phyloP scores from a whole-genome alignment of 345 rosid genomes.

The Eucalyptus coolabah region DNA sequence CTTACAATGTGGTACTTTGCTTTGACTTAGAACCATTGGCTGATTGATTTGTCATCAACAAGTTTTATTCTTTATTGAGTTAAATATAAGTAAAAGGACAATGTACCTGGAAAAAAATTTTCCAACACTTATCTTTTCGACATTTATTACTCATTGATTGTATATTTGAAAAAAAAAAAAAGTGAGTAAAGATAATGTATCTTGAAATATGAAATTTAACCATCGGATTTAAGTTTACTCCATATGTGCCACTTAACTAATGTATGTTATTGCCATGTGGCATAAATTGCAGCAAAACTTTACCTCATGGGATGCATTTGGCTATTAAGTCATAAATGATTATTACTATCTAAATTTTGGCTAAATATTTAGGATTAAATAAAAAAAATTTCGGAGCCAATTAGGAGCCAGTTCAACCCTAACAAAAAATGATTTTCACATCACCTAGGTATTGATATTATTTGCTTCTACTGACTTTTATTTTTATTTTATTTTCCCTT shows the following conservation, averaged over 20 bases:
- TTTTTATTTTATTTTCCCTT: no score
- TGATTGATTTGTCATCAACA: neutral
- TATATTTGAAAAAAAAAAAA: neutral
- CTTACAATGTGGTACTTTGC: neutral
- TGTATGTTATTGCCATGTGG: neutral
- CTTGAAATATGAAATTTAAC: neutral
- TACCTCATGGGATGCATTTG: neutral
- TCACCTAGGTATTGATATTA: no score
- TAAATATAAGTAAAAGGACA: neutral
- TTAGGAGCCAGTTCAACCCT: no score
- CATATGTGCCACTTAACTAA: neutral
- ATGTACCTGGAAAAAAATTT: fast-evolving
- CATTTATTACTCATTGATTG: neutral
- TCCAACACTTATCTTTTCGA: fast-evolving
- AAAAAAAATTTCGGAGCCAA: no score
- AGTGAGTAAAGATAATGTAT: no score
- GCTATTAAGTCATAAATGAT: neutral
- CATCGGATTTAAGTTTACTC: neutral
- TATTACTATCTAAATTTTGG: neutral
- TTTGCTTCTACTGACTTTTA: no score
- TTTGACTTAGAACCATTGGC: neutral
- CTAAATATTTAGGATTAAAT: neutral
- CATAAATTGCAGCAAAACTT: neutral
- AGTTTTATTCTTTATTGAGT: neutral
- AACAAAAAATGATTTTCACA: no score